Base-by-base conservation (phyloP, 768 basidiomycete genomes). In the Termitomyces titanicus region DNA sequence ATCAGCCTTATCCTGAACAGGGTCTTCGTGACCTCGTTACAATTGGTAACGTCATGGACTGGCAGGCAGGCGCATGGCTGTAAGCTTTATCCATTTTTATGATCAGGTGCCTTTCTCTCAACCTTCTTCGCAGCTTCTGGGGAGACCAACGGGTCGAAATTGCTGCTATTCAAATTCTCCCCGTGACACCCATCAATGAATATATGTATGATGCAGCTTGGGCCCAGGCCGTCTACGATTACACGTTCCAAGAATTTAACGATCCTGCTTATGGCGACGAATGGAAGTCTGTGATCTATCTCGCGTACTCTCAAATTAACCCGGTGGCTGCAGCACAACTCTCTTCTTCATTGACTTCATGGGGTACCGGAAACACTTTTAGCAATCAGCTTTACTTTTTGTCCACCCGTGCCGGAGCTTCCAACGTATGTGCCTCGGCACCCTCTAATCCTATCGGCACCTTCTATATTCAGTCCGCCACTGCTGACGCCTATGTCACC, bases 1-100 rank as follows among this genome's bases (percentile, higher is more conserved):
- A 73, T 49, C 66, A 70, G n/a, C 69, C 70, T 31, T 72, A 71
- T 53, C 71, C 70, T 2, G 70, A 71, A 51, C 61, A 63, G 39
- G 64, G 50, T 22, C 39, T 71, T 37, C 65, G 70, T 5, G 51
- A 63, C 40, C 62, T 73, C 27, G 65, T 67, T 22, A 73, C 70
- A 13, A 64, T 71, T n/a, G 69, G 70, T n/a, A 73, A 73, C 18
- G 70, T 72, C 10, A 58, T 62, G 64, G 70, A 72, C 57, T 72
- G 61, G 48, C 70, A 72, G 51, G 55, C 70, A 8, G 71, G 71
- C 3, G 69, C 71, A 20, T 72, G 71, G 71, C 63, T 70, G 70
- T 72, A 58, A 61, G 69, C 62, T 29, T 37, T n/a, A 1, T 15
- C 13, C 46, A 44, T 17, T 24, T 35, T 20, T 8, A 24, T 22